Evolutionary conservation across 1,139 yeast species (phyloP), one percentile per base, ranked within the genome.

Genomic region (Scheffersomyces quercinus): DNA sequence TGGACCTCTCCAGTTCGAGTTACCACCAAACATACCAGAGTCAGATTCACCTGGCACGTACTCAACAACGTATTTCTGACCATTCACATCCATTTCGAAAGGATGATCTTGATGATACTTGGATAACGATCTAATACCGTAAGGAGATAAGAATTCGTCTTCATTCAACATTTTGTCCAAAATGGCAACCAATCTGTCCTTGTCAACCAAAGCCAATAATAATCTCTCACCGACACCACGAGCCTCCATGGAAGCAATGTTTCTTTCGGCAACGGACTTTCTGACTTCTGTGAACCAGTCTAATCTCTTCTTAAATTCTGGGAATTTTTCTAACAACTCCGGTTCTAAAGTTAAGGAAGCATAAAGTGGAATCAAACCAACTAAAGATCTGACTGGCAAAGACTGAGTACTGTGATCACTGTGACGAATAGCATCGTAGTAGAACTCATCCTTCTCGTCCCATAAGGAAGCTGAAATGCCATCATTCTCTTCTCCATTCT

Each of bases 1-100:
- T n/a, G 98, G 97, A 4, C 98, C 98, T 67, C 98, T 79, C 98
- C 98, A 91, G 66, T 90, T 91, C 28, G 97, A 89, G 62, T 91
- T 91, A 52, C 98, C 98, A 44, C 98, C 98, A 76, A 91, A 91
- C 81, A 91, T 80, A 9, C 97, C 97, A 3, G 96, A 85, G 60
- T 89, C 95, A 15, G 96, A 87, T 64, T 91, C 98, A 15, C 96
- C 98, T 2, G 97, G 89, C 46, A 90, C 79, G 65, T 91, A 91
- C 50, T 80, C 82, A 30, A 91, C 96, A 33, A 73, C 71, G 64
- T 85, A 91, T 39, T 76, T 73, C 53, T 83, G 77, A 12, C 96
- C 96, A 62, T 88, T 78, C 41, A 90, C 97, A 50, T 85, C 79
- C 95, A 90, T 88, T 44, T 81, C 79, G 59, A 85, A 90, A 3